phyloP scores from a whole-genome alignment of 352 stramenopile genomes.

The Pythium coloratum region DNA sequence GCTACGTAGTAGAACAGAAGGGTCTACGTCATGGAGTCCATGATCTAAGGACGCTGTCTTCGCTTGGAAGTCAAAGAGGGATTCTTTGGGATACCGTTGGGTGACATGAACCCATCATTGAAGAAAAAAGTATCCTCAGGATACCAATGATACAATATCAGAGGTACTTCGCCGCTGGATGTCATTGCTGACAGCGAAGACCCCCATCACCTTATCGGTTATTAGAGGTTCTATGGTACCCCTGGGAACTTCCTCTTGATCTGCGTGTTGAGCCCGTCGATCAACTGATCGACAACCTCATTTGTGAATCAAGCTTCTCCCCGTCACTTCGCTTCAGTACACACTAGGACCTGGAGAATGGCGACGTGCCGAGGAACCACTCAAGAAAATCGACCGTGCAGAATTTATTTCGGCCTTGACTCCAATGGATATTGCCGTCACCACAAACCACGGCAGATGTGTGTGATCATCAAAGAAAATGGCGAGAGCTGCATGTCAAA shows the following conservation, averaged over 20 bases:
- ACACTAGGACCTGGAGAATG: background rate
- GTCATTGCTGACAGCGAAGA: no score
- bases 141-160: background rate
- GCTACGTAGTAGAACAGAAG: no score
- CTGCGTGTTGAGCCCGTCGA: background rate
- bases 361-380: background rate
- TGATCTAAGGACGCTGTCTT: no score
- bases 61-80: no score
- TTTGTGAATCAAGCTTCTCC: background rate
- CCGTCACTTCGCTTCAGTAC: no score
- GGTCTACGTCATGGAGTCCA: no score
- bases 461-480: background rate
- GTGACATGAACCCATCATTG: background rate
- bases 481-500: background rate
- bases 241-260: no score
- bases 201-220: no score
- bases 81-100: no score
- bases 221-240: background rate
- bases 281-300: background rate
- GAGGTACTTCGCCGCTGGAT: background rate
- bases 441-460: background rate
- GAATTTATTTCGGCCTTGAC: no score
- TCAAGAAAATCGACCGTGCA: no score
- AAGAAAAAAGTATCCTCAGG: background rate
- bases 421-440: no score